Evolutionary conservation across 805 yeast species (phyloP).

Genomic region (Ogataea wickerhamii): DNA sequence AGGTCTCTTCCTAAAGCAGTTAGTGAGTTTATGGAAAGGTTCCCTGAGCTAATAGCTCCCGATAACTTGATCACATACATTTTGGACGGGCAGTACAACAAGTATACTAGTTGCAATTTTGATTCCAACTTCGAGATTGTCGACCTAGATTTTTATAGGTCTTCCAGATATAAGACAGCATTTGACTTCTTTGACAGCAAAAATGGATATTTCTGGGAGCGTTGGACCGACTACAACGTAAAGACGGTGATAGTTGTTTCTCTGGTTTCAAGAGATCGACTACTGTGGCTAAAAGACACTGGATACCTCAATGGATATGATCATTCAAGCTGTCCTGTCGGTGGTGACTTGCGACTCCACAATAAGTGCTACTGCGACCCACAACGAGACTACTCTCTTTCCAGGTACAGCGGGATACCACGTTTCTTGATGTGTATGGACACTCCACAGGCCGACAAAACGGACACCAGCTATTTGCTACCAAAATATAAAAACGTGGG

Average conservation of each 20-base stretch:
- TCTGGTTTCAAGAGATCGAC: constrained; percentile 40
- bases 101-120: constrained; percentile 44
- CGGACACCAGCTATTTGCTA: constrained; percentile 1
- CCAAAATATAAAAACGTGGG: constrained; percentile 9
- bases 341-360: constrained; percentile 9
- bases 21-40: constrained; percentile 37
- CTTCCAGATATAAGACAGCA: constrained; percentile 41
- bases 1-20: constrained; percentile 40
- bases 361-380: constrained; percentile 27
- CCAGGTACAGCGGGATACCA: constrained; percentile 45
- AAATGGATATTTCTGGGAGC: constrained; percentile 55
- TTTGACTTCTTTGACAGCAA: constrained; percentile 44
- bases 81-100: constrained; percentile 5
- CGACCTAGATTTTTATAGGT: constrained; percentile 47
- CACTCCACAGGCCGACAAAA: constrained; percentile 18
- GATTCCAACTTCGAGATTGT: constrained; percentile 60
- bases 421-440: constrained; percentile 32
- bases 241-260: constrained; percentile 38
- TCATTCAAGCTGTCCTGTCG: constrained; percentile 20
- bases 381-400: constrained; percentile 39
- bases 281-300: constrained; percentile 49
- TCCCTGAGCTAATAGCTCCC: constrained; percentile 40
- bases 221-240: constrained; percentile 57
- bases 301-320: constrained; percentile 20
- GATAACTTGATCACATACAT: constrained; percentile 14